Evolutionary conservation across 2,329 filamentous ascomycete genomes (phyloP), one percentile per base, ranked within the genome.

Genomic region (Pseudonectria buxi): DNA sequence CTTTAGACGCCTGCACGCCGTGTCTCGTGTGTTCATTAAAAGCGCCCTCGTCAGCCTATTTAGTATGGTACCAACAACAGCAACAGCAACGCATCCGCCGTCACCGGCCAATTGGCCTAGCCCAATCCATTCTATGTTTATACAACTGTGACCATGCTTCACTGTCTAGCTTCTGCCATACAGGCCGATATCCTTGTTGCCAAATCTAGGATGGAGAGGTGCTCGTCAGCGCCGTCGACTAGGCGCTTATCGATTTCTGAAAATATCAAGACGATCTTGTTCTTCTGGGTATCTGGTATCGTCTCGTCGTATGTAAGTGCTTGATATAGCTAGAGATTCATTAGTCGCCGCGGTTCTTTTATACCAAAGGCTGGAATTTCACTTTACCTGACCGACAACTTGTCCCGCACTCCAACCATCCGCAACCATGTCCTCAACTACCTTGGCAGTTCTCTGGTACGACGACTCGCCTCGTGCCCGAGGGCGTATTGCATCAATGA

Each of bases 351-450:
- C 16, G 3, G 24, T n/a, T 29, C 6, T 9, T 34, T 15, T 6
- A 6, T 9, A 22, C 18, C 5, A 22, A 33, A 5, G 7, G 4
- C 4, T 11, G 16, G 14, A 10, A 26, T 29, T 29, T 15, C 5
- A 14, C 18, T 67, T 61, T 65, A 84, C 82, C 72, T 95, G 88
- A 13, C 75, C 68, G 26, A 96, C 73, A 16, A 95, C 77, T 62
- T 96, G 92, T 6, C 81, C 80, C 15, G 90, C 92, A 58, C 89
- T 95, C 90, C 92, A 98, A 7, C 92, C 92, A 64, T 96, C 92
- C 0, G 90, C 90, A 30, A 96, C 81, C 69, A 98, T 80, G 46
- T 95, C 84, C 51, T 89, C 86, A 5, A 96, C 84, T 6, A 86
- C 81, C 46, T 78, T 79, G 0, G 87, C 79, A 12, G 98, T 76